Evolutionary conservation across 1,284 basidiomycete genomes (phyloP).

Genomic region (Pyrrhoderma noxium): DNA sequence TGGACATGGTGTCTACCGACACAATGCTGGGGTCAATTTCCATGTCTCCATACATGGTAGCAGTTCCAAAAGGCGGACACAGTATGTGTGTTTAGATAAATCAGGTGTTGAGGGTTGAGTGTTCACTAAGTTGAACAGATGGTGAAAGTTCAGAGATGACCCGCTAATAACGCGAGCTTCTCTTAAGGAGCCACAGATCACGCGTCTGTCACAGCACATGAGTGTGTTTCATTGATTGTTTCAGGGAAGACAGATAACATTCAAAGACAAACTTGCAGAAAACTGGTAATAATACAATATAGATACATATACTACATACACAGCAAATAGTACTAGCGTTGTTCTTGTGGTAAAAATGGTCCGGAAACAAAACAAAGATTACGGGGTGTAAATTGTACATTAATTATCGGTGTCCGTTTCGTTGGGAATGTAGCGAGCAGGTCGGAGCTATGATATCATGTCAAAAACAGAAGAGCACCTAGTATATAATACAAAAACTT

Average conservation of each 20-base stretch:
- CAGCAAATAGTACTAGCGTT: conserved; percentile 31
- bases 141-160: too few relatives aligned
- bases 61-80: neutral
- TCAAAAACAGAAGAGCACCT: conserved; percentile 13
- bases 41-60: conserved; percentile 10
- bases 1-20: conserved; percentile 1
- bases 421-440: conserved; percentile 89
- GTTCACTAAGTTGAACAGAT: too few relatives aligned
- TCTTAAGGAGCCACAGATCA: too few relatives aligned
- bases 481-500: conserved; percentile 25
- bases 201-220: too few relatives aligned
- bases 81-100: neutral
- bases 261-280: neutral
- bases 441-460: conserved; percentile 54
- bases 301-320: conserved; percentile 4
- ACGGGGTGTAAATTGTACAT: conserved; percentile 90
- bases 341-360: conserved; percentile 48
- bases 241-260: neutral
- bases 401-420: conserved; percentile 88
- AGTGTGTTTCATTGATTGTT: too few relatives aligned
- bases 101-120: neutral
- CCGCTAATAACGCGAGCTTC: too few relatives aligned
- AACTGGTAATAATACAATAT: conserved; percentile 1
- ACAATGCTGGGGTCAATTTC: conserved; percentile 13
- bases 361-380: conserved; percentile 92